These are phyloP conservation scores for Eimeria brunetti DNA, from an alignment of 169 alveolate genomes.

Conservation along the genomic window DNA sequence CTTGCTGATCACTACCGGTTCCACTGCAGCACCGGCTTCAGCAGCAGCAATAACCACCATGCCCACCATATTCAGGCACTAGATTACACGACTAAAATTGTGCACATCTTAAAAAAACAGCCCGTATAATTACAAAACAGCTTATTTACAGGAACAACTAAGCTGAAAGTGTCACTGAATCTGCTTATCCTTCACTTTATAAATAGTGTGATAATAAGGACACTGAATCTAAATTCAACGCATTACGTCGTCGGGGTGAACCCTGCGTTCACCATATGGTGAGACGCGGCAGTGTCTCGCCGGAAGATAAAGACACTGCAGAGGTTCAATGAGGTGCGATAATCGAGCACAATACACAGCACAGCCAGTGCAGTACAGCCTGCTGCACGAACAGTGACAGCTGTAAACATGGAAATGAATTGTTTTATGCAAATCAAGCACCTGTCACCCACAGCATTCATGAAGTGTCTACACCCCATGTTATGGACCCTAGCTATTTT, in stretches of 20 bases:
- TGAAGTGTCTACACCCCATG: background rate
- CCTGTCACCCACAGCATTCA: background rate
- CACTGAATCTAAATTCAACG: background rate
- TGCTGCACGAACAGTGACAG: background rate
- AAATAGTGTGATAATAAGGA: too few species aligned
- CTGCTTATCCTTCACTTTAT: background rate
- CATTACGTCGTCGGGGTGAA: background rate
- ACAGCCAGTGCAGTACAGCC: too few species aligned
- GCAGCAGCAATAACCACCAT: background rate
- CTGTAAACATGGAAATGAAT: background rate
- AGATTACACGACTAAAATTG: background rate
- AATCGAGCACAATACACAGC: background rate
- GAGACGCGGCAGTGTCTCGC: background rate
- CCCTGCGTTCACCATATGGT: background rate
- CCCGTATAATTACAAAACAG: background rate
- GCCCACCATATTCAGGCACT: background rate
- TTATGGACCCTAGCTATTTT: background rate
- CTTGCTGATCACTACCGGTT: background rate
- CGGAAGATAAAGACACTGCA: background rate
- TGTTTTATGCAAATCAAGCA: background rate
- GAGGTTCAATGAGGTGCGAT: background rate
- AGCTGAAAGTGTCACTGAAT: background rate
- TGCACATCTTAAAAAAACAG: background rate
- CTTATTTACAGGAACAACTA: background rate
- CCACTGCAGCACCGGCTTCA: background rate